Evolutionary conservation across 768 basidiomycete genomes (phyloP).

Genomic region (Lanmaoa pseudosensibilis): DNA sequence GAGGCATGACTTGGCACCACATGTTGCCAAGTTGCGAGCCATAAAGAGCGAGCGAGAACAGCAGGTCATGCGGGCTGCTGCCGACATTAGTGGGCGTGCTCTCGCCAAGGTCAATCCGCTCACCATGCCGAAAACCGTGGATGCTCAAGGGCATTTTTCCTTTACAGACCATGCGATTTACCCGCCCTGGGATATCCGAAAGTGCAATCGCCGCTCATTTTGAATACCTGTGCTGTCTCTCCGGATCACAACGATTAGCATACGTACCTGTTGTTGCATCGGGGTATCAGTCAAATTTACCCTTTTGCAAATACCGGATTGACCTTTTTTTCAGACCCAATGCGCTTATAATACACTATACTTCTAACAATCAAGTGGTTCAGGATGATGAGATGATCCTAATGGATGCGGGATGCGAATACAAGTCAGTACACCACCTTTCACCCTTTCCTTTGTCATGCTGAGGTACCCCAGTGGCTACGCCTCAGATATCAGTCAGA

Average conservation of each 20-base stretch:
- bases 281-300: constrained; percentile 50
- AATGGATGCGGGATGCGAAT: constrained; percentile 92
- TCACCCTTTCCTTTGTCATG: background rate
- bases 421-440: constrained; percentile 54
- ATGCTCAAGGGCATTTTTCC: background rate
- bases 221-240: constrained; percentile 79
- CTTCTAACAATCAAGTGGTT: constrained; percentile 81
- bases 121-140: background rate
- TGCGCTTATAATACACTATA: constrained; percentile 92
- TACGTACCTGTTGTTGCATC: constrained; percentile 98
- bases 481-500: constrained; percentile 88
- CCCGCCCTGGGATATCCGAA: constrained; percentile 56
- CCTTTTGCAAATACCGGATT: background rate
- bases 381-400: constrained; percentile 73
- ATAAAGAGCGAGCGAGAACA: constrained; percentile 84
- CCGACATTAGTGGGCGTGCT: constrained; percentile 81
- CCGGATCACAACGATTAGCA: constrained; percentile 84
- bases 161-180: constrained; percentile 79
- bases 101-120: constrained; percentile 68
- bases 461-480: constrained; percentile 61
- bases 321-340: constrained; percentile 57
- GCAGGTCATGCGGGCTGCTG: constrained; percentile 76
- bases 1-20: constrained; percentile 56
- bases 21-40: constrained; percentile 68
- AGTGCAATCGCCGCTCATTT: constrained; percentile 76